A percentile compares a stretch with the other conserved stretches of the same genome.
These are phyloP conservation scores for Quercus parvula DNA, from an alignment of 306 rosid species.

Conservation along the genomic window DNA sequence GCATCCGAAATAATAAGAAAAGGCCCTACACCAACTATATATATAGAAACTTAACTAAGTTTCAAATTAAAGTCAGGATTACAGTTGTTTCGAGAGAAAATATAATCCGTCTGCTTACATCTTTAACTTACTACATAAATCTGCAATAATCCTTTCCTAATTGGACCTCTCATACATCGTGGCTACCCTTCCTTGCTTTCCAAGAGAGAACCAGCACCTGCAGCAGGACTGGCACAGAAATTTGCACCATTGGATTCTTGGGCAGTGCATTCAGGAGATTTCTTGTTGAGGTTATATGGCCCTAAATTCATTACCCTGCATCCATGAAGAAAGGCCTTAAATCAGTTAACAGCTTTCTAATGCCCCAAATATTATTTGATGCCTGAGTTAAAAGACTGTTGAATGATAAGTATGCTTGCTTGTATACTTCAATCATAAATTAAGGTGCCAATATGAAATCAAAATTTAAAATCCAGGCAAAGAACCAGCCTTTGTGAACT, in stretches of 20 bases:
- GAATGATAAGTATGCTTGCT: neutral
- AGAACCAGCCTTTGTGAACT: neutral
- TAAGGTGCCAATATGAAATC: neutral
- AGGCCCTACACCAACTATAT: constrained; percentile 24
- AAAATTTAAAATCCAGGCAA: neutral
- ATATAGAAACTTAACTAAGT: constrained; percentile 11
- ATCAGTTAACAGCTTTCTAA: constrained; percentile 5
- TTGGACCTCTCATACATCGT: constrained; percentile 12
- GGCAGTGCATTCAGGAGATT: constrained; percentile 37
- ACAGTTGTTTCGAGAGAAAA: constrained; percentile 13
- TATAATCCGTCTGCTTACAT: constrained; percentile 26
- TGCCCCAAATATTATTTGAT: neutral
- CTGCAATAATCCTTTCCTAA: constrained; percentile 21
- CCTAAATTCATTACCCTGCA: constrained; percentile 77
- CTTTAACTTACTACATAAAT: constrained; percentile 33
- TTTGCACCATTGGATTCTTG: constrained; percentile 53
- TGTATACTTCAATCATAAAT: neutral
- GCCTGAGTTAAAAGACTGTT: neutral
- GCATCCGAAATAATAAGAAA: constrained; percentile 20
- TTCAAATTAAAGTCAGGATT: constrained; percentile 19
- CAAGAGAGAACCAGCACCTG: constrained; percentile 3
- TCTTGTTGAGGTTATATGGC: constrained; percentile 64
- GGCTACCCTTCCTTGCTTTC: constrained; percentile 32
- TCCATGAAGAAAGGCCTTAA: constrained; percentile 2
- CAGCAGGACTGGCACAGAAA: constrained; percentile 27